Percentiles rank a stretch among this genome's conserved stretches.
phyloP scores from a whole-genome alignment of 768 basidiomycete species.

The Auriculariales sp. region DNA sequence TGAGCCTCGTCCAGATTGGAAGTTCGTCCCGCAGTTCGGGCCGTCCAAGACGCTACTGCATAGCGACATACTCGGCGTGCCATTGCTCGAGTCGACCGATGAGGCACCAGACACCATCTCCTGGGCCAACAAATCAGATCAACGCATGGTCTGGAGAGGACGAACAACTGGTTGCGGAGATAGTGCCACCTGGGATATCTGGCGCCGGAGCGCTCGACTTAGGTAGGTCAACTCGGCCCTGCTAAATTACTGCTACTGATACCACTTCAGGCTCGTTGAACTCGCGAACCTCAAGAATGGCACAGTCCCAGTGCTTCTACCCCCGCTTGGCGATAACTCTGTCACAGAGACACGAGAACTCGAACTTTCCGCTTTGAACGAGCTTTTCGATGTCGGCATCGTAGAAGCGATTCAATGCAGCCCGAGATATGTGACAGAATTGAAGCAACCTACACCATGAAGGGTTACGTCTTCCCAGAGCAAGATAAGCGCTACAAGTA shows the following conservation, averaged over 20 bases:
- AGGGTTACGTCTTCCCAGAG: slow-evolving; percentile 23
- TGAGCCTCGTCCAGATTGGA: slow-evolving; percentile 26
- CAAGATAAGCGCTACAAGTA: slow-evolving; percentile 49
- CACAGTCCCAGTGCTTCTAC: slow-evolving; percentile 24
- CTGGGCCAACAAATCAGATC: no score
- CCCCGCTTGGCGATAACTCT: slow-evolving; percentile 14
- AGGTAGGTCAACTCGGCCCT: slow-evolving; percentile 29
- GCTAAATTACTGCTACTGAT: slow-evolving; percentile 32
- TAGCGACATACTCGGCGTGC: slow-evolving; percentile 30
- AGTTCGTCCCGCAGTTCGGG: slow-evolving; percentile 37
- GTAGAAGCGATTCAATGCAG: slow-evolving; percentile 25
- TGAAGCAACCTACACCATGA: slow-evolving; percentile 34
- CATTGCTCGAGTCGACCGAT: not conserved
- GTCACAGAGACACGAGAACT: slow-evolving; percentile 21
- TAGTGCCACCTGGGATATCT: no score
- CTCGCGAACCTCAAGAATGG: slow-evolving; percentile 26
- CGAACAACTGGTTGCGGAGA: slow-evolving; percentile 41
- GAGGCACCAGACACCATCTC: slow-evolving; percentile 38
- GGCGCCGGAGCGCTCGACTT: slow-evolving; percentile 67
- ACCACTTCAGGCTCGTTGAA: slow-evolving; percentile 33
- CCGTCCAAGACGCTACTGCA: slow-evolving; percentile 36
- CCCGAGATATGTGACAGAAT: slow-evolving; percentile 29
- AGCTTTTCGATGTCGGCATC: slow-evolving; percentile 46
- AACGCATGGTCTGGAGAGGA: no score
- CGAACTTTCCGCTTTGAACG: slow-evolving; percentile 21